Conservation (phyloP, 2,329 filamentous ascomycete genomes). For the Lachnellula cervina region DNA sequence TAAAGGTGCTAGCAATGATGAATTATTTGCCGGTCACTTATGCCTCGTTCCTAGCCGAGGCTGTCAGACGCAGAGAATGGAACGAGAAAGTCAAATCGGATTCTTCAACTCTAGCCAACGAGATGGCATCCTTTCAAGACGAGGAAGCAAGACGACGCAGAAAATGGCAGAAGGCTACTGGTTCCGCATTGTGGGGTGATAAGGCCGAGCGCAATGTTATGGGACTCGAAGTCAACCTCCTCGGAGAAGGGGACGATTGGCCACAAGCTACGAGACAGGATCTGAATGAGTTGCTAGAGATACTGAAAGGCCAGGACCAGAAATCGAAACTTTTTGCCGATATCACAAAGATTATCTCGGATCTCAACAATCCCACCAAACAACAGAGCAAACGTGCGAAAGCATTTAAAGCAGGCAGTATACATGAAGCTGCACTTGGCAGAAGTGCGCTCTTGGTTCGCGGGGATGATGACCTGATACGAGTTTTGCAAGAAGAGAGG, state of each 20-base stretch:
- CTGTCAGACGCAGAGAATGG: slow-evolving; percentile 84
- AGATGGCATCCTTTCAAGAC: slow-evolving; percentile 86
- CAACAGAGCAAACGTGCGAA: slow-evolving; percentile 83
- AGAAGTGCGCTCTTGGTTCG: slow-evolving; percentile 78
- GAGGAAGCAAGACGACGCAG: slow-evolving; percentile 85
- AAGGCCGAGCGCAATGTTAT: slow-evolving; percentile 63
- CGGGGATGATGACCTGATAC: slow-evolving; percentile 78
- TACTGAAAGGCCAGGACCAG: slow-evolving; percentile 59
- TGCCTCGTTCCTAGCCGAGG: slow-evolving; percentile 81
- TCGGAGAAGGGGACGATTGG: slow-evolving; percentile 76
- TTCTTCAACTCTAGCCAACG: slow-evolving; percentile 81
- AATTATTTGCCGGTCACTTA: slow-evolving; percentile 85
- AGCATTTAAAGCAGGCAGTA: slow-evolving; percentile 93
- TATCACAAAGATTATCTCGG: slow-evolving; percentile 69
- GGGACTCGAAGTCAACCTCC: slow-evolving; percentile 79
- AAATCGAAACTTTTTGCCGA: slow-evolving; percentile 66
- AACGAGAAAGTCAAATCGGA: slow-evolving; percentile 84
- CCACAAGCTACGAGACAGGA: slow-evolving; percentile 72
- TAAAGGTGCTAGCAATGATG: slow-evolving; percentile 75
- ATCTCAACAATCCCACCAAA: slow-evolving; percentile 75
- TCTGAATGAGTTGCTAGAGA: slow-evolving; percentile 66
- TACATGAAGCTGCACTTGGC: slow-evolving; percentile 86
- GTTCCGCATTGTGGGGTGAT: slow-evolving; percentile 62
- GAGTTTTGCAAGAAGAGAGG: slow-evolving; percentile 79
- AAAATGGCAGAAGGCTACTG: slow-evolving; percentile 85